Evolutionary conservation across 2,329 filamentous ascomycete genomes (phyloP).

Genomic region (Botrytis paeoniae): DNA sequence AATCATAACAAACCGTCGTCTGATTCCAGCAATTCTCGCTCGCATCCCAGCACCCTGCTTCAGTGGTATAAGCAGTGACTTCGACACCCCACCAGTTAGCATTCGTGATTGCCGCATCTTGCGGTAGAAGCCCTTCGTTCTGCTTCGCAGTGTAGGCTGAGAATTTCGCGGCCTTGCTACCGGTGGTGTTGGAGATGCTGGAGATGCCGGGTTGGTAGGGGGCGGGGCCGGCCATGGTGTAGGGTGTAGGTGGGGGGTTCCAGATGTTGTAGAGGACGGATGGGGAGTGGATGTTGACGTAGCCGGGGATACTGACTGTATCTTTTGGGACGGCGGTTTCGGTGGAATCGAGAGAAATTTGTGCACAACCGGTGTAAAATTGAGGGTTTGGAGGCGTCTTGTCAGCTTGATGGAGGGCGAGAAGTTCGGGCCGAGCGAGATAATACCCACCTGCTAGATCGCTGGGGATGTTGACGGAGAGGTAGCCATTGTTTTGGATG

Average conservation of each 20-base stretch:
- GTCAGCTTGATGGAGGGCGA: slow-evolving; percentile 64
- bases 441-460: slow-evolving; percentile 65
- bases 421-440: slow-evolving; percentile 66
- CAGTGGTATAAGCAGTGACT: slow-evolving; percentile 53
- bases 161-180: slow-evolving; percentile 2
- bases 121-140: slow-evolving; percentile 51
- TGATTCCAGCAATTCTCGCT: slow-evolving; percentile 58
- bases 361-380: slow-evolving; percentile 70
- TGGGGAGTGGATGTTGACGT: slow-evolving; percentile 53
- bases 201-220: slow-evolving; percentile 29
- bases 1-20: slow-evolving; percentile 55
- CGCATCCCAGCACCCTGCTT: slow-evolving; percentile 58
- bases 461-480: slow-evolving; percentile 60
- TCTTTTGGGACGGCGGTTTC: slow-evolving; percentile 48
- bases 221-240: slow-evolving; percentile 55
- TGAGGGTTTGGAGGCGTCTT: slow-evolving; percentile 58
- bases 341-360: slow-evolving; percentile 59
- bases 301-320: slow-evolving; percentile 64
- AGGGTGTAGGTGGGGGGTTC: slow-evolving; percentile 48
- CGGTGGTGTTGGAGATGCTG: neutral
- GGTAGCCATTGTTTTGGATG: slow-evolving; percentile 59
- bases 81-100: slow-evolving; percentile 70
- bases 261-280: slow-evolving; percentile 66
- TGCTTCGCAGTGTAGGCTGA: slow-evolving; percentile 35
- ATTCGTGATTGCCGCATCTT: slow-evolving; percentile 60